Conservation (phyloP, 768 basidiomycete species). For the Lactarius quietus region DNA sequence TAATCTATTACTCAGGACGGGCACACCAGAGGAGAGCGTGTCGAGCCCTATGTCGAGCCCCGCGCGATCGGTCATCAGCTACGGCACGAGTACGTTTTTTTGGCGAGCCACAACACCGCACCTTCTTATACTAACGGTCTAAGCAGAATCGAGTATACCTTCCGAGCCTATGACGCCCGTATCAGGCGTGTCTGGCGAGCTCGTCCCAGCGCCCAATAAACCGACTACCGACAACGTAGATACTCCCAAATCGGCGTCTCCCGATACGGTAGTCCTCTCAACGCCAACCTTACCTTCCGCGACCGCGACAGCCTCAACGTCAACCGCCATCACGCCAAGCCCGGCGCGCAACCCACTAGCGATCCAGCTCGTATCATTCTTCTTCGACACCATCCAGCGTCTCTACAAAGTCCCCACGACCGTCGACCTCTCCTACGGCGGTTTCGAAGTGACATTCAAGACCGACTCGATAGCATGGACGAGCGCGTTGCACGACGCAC, state of each 20-base stretch:
- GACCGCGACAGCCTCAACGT: neutral
- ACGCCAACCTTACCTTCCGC: no score
- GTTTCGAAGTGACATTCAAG: constrained; percentile 18
- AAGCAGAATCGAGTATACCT: neutral
- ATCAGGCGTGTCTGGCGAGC: constrained; percentile 2
- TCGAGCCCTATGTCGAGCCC: constrained; percentile 11
- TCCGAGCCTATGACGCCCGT: constrained; percentile 16
- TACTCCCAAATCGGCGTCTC: neutral
- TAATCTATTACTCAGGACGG: neutral
- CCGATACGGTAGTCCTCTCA: neutral
- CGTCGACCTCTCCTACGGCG: constrained; percentile 16
- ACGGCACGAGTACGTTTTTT: constrained; percentile 2
- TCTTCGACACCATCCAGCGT: constrained; percentile 15
- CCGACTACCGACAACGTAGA: neutral
- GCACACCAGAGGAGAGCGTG: constrained; percentile 3
- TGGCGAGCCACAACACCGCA: neutral
- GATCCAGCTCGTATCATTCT: constrained; percentile 17
- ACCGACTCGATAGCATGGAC: constrained; percentile 7
- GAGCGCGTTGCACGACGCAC: neutral
- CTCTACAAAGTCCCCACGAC: constrained; percentile 13
- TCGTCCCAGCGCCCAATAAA: neutral
- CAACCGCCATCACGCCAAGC: neutral
- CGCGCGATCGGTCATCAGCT: constrained; percentile 13
- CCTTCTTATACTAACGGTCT: neutral
- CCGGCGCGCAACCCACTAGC: neutral